Base-by-base conservation (phyloP, 345 rosid genomes). In the Citrus australasica region DNA sequence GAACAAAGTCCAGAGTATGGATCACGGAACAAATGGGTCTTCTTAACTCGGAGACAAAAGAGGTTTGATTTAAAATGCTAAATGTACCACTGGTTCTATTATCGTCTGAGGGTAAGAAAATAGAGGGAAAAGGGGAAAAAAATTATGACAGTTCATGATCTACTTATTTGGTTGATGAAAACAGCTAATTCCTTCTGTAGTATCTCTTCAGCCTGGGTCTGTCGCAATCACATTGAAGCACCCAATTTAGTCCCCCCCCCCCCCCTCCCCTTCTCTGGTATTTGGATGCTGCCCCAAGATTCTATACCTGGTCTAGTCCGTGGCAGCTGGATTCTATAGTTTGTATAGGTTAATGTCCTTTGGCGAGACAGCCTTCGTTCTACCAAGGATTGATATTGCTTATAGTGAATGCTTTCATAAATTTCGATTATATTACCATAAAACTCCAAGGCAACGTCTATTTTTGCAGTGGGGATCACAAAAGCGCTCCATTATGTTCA, bases 1-100 rank as follows among this genome's bases (percentile, higher is more conserved):
- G 93, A 85, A 82, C 76, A 85, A 84, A 64, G 51, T 80, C 28
- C 82, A 86, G 80, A 86, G 84, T 78, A 71, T 94, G 92, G 90
- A 92, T 84, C 21, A 92, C 98, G 5, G 94, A 89, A 79, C 93
- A 91, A 83, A 92, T 97, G 98, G 93, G 88, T 67, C 97, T 85
- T 82, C 92, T 94, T 74, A 69, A 90, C 22, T 88, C 99, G 27
- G 90, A 90, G 11, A 79, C 78, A 78, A 70, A 86, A 69, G 72
- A 73, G 59, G 79, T 77, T 46, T 86, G 82, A 84, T 55, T 40
- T 35, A 67, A 66, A 58, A 77, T 46, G 51, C 40, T 40, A 42
- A 55, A 38, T 74, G 80, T 79, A 72, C 59, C 33, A 59, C 65
- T 79, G 11, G 37, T 7, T 81, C 66, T 69, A 56, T 38, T 24